Conservation (phyloP, 2,329 filamentous ascomycete genomes). For the Byssochlamys sp. region DNA sequence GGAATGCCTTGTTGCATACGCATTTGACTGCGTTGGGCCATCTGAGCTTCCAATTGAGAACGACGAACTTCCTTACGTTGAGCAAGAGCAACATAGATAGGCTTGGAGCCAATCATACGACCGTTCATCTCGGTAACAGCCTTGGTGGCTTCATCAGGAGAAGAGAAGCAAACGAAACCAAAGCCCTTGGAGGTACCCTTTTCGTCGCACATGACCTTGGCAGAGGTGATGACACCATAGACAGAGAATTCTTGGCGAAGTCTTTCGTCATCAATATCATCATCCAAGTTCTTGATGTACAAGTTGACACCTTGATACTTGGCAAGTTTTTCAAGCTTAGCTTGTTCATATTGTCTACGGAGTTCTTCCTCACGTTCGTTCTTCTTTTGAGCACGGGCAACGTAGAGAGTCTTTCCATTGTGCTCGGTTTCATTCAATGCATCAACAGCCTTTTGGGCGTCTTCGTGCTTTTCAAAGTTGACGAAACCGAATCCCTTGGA, state of each 20-base stretch:
- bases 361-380: constrained; percentile 99
- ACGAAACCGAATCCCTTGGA: constrained; percentile 93
- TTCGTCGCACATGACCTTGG: constrained; percentile 96
- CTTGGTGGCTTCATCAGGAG: constrained; percentile 97
- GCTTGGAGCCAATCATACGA: constrained; percentile 95
- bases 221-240: constrained; percentile 91
- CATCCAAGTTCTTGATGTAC: constrained; percentile 97
- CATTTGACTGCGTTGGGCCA: constrained; percentile 96
- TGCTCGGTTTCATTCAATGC: constrained; percentile 86
- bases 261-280: constrained; percentile 96
- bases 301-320: constrained; percentile 99
- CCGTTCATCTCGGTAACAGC: constrained; percentile 99
- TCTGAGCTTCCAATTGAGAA: constrained; percentile 97
- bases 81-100: constrained; percentile 90
- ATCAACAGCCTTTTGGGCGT: constrained; percentile 75
- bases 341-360: constrained; percentile 95
- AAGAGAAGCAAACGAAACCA: constrained; percentile 99
- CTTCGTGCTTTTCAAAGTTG: constrained; percentile 88
- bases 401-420: constrained; percentile 90
- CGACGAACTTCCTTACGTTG: constrained; percentile 99
- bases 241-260: constrained; percentile 84
- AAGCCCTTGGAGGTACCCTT: constrained; percentile 84
- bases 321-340: constrained; percentile 92
- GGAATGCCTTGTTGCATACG: constrained; percentile 92
- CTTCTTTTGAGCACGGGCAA: constrained; percentile 98